A percentile compares a stretch with the other conserved stretches of the same genome.
These are phyloP conservation scores for Penicillium manginii DNA, from an alignment of 495 filamentous ascomycete genomes.

Conservation along the genomic window DNA sequence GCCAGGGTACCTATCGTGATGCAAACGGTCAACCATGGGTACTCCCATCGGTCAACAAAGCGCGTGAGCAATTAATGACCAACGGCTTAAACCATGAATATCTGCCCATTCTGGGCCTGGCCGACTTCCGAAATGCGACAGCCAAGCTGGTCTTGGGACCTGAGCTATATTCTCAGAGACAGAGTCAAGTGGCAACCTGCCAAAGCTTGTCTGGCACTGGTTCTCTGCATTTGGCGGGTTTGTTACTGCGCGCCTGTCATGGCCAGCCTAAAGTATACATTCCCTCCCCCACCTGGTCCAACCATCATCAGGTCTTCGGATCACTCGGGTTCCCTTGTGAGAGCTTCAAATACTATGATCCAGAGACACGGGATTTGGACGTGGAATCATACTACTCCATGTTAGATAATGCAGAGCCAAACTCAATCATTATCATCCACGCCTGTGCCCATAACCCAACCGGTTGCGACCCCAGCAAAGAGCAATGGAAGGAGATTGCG, in stretches of 20 bases:
- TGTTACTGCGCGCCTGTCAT: constrained; percentile 61
- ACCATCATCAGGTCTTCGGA: constrained; percentile 42
- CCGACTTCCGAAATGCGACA: constrained; percentile 27
- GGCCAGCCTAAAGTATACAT: constrained; percentile 33
- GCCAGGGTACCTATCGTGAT: constrained; percentile 45
- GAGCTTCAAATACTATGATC: constrained; percentile 32
- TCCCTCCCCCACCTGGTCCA: constrained; percentile 42
- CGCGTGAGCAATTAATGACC: constrained; percentile 12
- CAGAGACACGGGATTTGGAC: constrained; percentile 21
- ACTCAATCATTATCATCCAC: constrained; percentile 45
- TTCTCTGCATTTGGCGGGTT: constrained; percentile 77
- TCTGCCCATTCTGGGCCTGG: constrained; percentile 27
- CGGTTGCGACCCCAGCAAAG: constrained; percentile 42
- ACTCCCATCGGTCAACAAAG: constrained; percentile 34
- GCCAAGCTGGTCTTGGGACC: constrained; percentile 28
- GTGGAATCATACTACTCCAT: constrained; percentile 25
- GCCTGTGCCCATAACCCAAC: constrained; percentile 54
- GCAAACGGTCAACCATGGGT: constrained; percentile 46
- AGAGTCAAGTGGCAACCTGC: constrained; percentile 28
- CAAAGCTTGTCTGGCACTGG: constrained; percentile 88
- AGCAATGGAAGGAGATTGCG: constrained; percentile 48
- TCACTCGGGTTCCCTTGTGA: constrained; percentile 35
- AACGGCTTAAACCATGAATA: constrained; percentile 16
- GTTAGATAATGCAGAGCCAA: constrained; percentile 22
- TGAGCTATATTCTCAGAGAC: constrained; percentile 8